A percentile compares a stretch with the other conserved stretches of the same genome.
Evolutionary conservation across 2,329 filamentous ascomycete species (phyloP).

Genomic region (Ophiosphaerella narmari): DNA sequence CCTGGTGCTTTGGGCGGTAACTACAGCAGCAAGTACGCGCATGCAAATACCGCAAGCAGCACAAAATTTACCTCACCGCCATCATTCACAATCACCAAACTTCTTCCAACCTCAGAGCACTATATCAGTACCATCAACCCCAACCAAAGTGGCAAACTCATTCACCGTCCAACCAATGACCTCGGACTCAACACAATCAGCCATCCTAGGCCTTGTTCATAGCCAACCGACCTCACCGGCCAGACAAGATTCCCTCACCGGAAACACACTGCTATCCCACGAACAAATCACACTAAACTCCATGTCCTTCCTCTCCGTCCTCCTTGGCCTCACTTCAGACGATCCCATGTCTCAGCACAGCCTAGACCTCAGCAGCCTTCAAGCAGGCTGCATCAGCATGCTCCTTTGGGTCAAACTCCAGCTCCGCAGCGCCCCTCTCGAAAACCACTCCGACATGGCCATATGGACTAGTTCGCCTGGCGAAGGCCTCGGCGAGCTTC

Average conservation of each 20-base stretch:
- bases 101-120: constrained; percentile 7
- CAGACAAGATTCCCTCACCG: constrained; percentile 8
- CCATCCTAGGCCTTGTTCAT: constrained; percentile 12
- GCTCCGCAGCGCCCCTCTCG: constrained; percentile 23
- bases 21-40: constrained; percentile 31
- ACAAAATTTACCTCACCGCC: constrained; percentile 13
- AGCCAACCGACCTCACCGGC: constrained; percentile 20
- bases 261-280: constrained; percentile 15
- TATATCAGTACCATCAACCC: constrained; percentile 6
- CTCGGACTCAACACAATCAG: constrained; percentile 12
- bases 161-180: constrained; percentile 3
- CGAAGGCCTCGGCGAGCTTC: constrained; percentile 34
- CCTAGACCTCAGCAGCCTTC: constrained; percentile 26
- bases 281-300: constrained; percentile 27
- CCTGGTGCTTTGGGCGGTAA: constrained; percentile 43
- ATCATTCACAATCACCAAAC: constrained; percentile 13
- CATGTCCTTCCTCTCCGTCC: constrained; percentile 31
- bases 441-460: constrained; percentile 17
- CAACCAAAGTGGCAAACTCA: background rate
- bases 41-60: constrained; percentile 12
- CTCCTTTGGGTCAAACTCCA: constrained; percentile 41
- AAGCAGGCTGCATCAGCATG: constrained; percentile 35
- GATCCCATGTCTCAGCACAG: constrained; percentile 20
- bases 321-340: constrained; percentile 19
- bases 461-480: constrained; percentile 15